A percentile compares a stretch with the other conserved stretches of the same genome.
Conservation (phyloP, 371 early-diverging fungal species). For the Mitosporidium daphniae region DNA sequence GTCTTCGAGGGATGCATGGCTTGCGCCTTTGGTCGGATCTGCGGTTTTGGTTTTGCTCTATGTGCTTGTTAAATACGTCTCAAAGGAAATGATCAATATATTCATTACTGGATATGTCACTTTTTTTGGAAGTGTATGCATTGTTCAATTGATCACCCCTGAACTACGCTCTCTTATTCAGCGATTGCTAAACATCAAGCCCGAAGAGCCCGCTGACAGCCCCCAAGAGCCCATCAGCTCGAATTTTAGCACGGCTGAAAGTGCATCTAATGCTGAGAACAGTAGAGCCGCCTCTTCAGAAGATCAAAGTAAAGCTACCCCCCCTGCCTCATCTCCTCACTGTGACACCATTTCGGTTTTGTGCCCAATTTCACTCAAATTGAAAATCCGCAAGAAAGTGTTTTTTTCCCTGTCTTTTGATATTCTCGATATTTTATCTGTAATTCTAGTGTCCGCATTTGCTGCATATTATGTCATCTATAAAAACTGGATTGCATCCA, state of each 20-base stretch:
- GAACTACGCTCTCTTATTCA: too few species aligned
- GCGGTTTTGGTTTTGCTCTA: slow-evolving; percentile 37
- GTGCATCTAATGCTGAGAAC: slow-evolving; percentile 16
- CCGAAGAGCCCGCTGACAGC: slow-evolving; percentile 17
- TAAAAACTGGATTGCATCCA: slow-evolving; percentile 65
- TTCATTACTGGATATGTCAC: slow-evolving; percentile 50
- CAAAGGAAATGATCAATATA: slow-evolving; percentile 39
- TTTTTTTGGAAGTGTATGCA: slow-evolving; percentile 29
- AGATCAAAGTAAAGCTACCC: slow-evolving; percentile 17
- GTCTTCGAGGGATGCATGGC: slow-evolving; percentile 45
- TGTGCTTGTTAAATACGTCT: slow-evolving; percentile 34
- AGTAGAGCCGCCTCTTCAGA: slow-evolving; percentile 22
- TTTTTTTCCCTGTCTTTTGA: slow-evolving; percentile 26
- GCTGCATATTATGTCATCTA: slow-evolving; percentile 32
- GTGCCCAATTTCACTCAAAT: not conserved
- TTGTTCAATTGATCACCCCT: too few species aligned
- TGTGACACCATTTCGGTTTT: not conserved
- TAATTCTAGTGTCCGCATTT: slow-evolving; percentile 15
- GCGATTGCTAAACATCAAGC: too few species aligned
- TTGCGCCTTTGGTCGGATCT: slow-evolving; percentile 63
- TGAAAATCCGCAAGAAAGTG: slow-evolving; percentile 3
- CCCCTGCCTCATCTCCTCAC: not conserved
- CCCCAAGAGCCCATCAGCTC: slow-evolving; percentile 8
- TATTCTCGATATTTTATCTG: slow-evolving; percentile 18
- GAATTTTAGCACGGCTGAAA: slow-evolving; percentile 2